Evolutionary conservation across 2,329 filamentous ascomycete species (phyloP).

Genomic region (Fusarium liriodendri): DNA sequence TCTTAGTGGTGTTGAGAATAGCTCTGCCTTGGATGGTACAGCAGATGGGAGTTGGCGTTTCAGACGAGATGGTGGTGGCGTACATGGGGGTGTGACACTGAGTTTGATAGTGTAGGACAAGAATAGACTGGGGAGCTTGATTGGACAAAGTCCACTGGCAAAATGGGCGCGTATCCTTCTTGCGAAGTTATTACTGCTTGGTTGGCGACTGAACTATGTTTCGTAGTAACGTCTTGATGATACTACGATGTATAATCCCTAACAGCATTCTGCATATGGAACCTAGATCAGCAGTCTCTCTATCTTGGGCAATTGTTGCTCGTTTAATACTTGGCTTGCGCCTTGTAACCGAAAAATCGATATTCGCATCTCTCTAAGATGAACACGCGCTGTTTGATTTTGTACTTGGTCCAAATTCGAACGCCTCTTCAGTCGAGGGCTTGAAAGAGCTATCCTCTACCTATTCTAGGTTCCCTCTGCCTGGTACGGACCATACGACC

Average conservation of each 20-base stretch:
- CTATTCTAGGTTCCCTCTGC: not conserved
- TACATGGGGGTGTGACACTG: not conserved
- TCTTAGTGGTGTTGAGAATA: not conserved
- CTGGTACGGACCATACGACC: not conserved
- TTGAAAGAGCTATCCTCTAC: not conserved
- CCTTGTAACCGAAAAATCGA: too few species aligned
- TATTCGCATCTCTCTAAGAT: too few species aligned
- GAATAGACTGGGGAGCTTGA: not conserved
- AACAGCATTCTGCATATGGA: too few species aligned
- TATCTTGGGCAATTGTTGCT: too few species aligned
- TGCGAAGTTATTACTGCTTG: too few species aligned
- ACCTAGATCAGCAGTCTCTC: too few species aligned
- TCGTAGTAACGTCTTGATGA: too few species aligned
- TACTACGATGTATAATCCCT: too few species aligned
- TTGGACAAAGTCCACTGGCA: not conserved
- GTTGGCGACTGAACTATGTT: too few species aligned
- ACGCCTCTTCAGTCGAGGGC: not conserved
- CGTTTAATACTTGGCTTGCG: too few species aligned
- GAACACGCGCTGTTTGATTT: too few species aligned
- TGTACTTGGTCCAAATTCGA: too few species aligned
- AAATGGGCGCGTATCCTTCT: not conserved
- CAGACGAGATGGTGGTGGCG: not conserved
- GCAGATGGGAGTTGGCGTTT: not conserved
- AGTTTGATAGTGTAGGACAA: not conserved
- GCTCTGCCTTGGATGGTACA: not conserved